Evolutionary conservation across 208 protist species (phyloP), one percentile per base, ranked within the genome.

Genomic region (Naegleria fowleri): DNA sequence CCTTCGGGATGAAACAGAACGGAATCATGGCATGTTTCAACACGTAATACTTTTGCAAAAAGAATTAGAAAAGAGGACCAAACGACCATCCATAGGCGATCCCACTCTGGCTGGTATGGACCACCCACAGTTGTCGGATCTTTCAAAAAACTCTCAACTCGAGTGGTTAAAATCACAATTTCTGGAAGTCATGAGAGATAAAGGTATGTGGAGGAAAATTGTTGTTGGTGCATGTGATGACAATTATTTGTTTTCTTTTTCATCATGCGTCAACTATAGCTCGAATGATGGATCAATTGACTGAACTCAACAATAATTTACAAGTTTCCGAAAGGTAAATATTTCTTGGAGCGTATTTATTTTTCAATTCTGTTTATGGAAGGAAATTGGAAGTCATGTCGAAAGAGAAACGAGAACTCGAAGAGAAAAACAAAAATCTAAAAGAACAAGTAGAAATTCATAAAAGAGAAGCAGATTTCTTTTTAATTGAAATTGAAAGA

Each of bases 401-500:
- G n/a, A 79, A 79, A 33, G 67, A 79, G 67, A 79, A 79, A 36
- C 19, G 25, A 36, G 29, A 79, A 79, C n/a, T 79, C 9, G 67
- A 79, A 79, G 67, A 79, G 29, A 36, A 79, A 79, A 79, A 79
- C 29, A 79, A 79, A 79, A 11, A 79, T 36, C n/a, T 25, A 36
- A 79, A 79, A 79, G 67, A 79, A 79, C 67, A 79, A 79, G 67
- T 79, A 5, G 67, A 79, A 79, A 36, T 79, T 36, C 67, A 79
- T 9, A 79, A 33, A 79, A 79, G 67, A 79, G 67, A 79, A 79
- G 67, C 67, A 79, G 67, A 79, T 79, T 79, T 79, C 6, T 79
- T 79, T 79, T 79, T 79, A 79, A 79, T 79, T 36, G 67, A 79
- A 79, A 79, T 79, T 36, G 67, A 33, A 79, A 79, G 67, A 79